phyloP scores from a whole-genome alignment of 73 alveolate species.

The Tetrahymena thermophila region DNA sequence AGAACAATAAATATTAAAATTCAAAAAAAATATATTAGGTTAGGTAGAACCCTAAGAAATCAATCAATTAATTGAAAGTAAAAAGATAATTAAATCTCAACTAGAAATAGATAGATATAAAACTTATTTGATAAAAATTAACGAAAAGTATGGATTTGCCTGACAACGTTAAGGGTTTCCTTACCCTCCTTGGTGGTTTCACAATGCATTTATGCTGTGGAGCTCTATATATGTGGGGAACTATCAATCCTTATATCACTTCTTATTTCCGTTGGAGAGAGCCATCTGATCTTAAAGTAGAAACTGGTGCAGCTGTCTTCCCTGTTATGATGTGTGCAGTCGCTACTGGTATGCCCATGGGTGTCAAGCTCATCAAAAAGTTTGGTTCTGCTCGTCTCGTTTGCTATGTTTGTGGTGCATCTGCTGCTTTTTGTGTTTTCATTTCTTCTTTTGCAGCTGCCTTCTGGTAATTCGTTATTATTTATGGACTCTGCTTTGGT shows the following conservation, averaged over 20 bases:
- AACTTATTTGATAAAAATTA: background rate
- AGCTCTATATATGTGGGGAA: background rate
- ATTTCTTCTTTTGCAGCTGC: conserved; percentile 13
- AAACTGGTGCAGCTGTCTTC: background rate
- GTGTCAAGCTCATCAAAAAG: background rate
- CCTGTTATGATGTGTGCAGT: conserved; percentile 1
- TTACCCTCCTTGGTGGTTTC: background rate
- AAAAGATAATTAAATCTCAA: background rate
- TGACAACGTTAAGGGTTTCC: background rate
- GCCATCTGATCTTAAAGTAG: background rate
- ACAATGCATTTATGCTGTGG: background rate
- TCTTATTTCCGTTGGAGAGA: background rate
- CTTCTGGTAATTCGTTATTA: conserved; percentile 20
- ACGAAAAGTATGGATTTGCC: background rate
- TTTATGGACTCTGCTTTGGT: conserved; percentile 30
- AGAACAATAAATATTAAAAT: background rate
- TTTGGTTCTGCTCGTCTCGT: background rate
- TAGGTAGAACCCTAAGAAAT: background rate
- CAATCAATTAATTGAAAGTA: background rate
- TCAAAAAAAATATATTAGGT: background rate
- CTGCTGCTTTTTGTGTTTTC: conserved; percentile 8
- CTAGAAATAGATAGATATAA: background rate
- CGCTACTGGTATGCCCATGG: background rate
- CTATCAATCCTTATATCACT: background rate
- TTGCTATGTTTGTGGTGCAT: conserved; percentile 4